Percentiles rank a stretch among this genome's conserved stretches.
Evolutionary conservation across 805 yeast species (phyloP).

Genomic region (Metschnikowia lunata): DNA sequence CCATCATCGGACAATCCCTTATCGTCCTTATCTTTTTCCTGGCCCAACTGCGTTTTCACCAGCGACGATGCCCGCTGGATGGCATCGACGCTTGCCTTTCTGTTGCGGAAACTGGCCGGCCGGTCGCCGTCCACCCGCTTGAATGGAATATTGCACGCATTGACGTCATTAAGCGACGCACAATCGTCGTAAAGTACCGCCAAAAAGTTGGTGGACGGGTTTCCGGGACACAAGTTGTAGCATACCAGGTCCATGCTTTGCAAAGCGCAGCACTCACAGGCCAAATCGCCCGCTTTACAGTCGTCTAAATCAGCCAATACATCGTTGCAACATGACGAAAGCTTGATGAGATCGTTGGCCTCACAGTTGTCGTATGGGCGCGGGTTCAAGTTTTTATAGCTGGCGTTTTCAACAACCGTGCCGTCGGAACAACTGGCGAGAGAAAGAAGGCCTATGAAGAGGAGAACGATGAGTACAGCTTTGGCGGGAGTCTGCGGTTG

Average conservation of each 20-base stretch:
- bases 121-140: slow-evolving; percentile 36
- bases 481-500: no score
- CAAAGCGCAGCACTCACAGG: slow-evolving; percentile 55
- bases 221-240: slow-evolving; percentile 46
- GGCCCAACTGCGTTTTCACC: slow-evolving; percentile 9
- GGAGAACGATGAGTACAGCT: not conserved
- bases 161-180: slow-evolving; percentile 42
- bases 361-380: slow-evolving; percentile 38
- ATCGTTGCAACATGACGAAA: slow-evolving; percentile 44
- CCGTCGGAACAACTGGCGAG: slow-evolving; percentile 4
- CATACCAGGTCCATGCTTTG: slow-evolving; percentile 45
- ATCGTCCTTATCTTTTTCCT: not conserved
- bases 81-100: slow-evolving; percentile 6
- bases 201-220: slow-evolving; percentile 44
- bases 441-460: not conserved
- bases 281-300: slow-evolving; percentile 50
- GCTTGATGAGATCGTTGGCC: slow-evolving; percentile 39
- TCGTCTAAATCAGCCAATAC: slow-evolving; percentile 43
- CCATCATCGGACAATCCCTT: not conserved
- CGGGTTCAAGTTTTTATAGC: slow-evolving; percentile 46
- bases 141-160: slow-evolving; percentile 49
- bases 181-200: slow-evolving; percentile 45
- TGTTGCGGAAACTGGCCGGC: slow-evolving; percentile 9
- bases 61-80: slow-evolving; percentile 7
- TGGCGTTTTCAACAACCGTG: slow-evolving; percentile 28